Conservation (phyloP, 768 basidiomycete species). For the Agrocybe chaxingu region DNA sequence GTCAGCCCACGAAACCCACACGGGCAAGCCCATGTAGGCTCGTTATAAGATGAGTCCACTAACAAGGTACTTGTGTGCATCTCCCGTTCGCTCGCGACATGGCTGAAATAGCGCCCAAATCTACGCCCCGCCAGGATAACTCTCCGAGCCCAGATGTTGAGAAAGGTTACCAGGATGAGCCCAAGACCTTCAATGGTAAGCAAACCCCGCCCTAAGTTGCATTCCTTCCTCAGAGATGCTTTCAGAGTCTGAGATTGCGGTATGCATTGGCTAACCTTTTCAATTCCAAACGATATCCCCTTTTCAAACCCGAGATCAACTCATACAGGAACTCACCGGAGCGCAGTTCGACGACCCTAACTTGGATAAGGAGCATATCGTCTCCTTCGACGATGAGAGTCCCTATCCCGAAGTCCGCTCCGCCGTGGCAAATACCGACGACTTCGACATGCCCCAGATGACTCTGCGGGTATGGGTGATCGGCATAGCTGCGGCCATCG, state of each 20-base stretch:
- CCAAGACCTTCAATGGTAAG: conserved; percentile 22
- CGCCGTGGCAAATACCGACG: conserved; percentile 65
- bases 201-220: background rate
- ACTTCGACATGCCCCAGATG: conserved; percentile 53
- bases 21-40: conserved; percentile 3
- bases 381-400: conserved; percentile 58
- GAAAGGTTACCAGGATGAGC: conserved; percentile 19
- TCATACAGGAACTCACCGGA: conserved; percentile 27
- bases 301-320: background rate
- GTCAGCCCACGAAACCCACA: conserved; percentile 11
- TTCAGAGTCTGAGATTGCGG: conserved; percentile 27
- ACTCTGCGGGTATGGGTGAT: conserved; percentile 52
- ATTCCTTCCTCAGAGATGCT: background rate
- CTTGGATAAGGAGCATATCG: conserved; percentile 35
- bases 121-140: conserved; percentile 19
- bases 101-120: conserved; percentile 22
- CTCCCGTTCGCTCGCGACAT: conserved; percentile 16
- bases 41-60: conserved; percentile 15
- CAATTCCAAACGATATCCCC: background rate
- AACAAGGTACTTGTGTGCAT: conserved; percentile 5
- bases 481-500: conserved; percentile 48
- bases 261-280: conserved; percentile 10
- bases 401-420: conserved; percentile 77
- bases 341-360: conserved; percentile 44
- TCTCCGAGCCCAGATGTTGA: conserved; percentile 19